A percentile compares a stretch with the other conserved stretches of the same genome.
These are phyloP conservation scores for Aspergillus funiculosus DNA, from an alignment of 495 filamentous ascomycete genomes.

Conservation along the genomic window DNA sequence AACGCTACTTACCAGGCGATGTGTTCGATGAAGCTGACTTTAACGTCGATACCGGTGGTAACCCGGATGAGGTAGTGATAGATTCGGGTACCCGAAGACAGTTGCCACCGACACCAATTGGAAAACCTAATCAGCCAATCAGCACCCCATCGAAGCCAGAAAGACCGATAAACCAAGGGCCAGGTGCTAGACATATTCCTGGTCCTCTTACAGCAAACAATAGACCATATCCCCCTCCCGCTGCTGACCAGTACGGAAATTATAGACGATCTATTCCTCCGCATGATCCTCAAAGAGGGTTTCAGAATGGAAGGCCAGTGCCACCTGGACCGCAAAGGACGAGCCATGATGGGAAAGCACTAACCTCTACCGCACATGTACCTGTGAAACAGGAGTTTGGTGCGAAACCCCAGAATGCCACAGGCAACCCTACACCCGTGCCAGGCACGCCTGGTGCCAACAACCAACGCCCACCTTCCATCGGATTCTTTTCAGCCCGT, in stretches of 20 bases:
- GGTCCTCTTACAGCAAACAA: constrained; percentile 20
- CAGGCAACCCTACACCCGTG: constrained; percentile 30
- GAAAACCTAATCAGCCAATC: constrained; percentile 24
- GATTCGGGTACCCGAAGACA: constrained; percentile 27
- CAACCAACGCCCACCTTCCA: constrained; percentile 25
- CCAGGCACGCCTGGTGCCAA: constrained; percentile 11
- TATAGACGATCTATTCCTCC: constrained; percentile 21
- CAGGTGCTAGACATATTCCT: constrained; percentile 20
- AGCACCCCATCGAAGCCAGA: constrained; percentile 44
- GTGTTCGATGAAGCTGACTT: constrained; percentile 75
- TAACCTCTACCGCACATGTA: constrained; percentile 17
- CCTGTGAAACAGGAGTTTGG: constrained; percentile 27
- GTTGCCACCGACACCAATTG: constrained; percentile 29
- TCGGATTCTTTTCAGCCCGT: constrained; percentile 73
- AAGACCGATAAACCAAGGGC: constrained; percentile 25
- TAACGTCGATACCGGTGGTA: constrained; percentile 48
- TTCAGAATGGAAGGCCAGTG: constrained; percentile 20
- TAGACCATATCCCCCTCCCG: constrained; percentile 19
- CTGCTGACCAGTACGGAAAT: constrained; percentile 13
- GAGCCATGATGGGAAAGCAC: constrained; percentile 4
- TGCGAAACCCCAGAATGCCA: constrained; percentile 20
- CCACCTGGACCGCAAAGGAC: constrained; percentile 22
- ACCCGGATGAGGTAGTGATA: constrained; percentile 58
- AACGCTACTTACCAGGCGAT: constrained; percentile 41
- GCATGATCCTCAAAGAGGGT: constrained; percentile 17